Evolutionary conservation across 345 rosid genomes (phyloP).

Genomic region (Lenwebbia sp.): DNA sequence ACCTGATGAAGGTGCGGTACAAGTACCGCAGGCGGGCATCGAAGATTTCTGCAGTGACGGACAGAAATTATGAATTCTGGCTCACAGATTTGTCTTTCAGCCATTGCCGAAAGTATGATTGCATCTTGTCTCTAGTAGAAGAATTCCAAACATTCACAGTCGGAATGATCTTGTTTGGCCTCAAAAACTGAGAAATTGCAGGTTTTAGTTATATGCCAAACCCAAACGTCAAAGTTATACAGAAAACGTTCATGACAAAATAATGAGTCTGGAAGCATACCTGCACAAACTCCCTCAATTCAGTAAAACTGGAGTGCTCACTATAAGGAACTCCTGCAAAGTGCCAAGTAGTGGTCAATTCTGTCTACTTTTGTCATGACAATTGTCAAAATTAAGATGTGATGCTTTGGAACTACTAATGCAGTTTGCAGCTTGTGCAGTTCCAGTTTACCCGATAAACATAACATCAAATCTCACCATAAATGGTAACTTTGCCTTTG

Average conservation of each 20-base stretch:
- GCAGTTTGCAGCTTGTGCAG: not conserved
- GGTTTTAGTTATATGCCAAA: not conserved
- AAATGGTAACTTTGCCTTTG: constrained; percentile 51
- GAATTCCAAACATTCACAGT: constrained; percentile 58
- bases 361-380: not conserved
- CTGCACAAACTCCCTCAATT: constrained; percentile 65
- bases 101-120: constrained; percentile 60
- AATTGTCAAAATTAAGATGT: not conserved
- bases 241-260: not conserved
- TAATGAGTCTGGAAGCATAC: constrained; percentile 7
- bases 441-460: not conserved
- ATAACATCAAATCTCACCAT: constrained; percentile 35
- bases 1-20: not conserved
- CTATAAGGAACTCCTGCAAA: constrained; percentile 70
- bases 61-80: not conserved
- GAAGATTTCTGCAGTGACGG: not conserved
- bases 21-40: not conserved
- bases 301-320: constrained; percentile 80
- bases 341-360: not conserved
- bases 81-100: constrained; percentile 20
- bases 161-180: constrained; percentile 70
- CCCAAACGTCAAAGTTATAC: not conserved
- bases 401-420: not conserved
- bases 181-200: constrained; percentile 37
- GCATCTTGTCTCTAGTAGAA: constrained; percentile 61